These are phyloP conservation scores for Vanrija humicola DNA, from an alignment of 1,284 basidiomycete species.

Conservation along the genomic window DNA sequence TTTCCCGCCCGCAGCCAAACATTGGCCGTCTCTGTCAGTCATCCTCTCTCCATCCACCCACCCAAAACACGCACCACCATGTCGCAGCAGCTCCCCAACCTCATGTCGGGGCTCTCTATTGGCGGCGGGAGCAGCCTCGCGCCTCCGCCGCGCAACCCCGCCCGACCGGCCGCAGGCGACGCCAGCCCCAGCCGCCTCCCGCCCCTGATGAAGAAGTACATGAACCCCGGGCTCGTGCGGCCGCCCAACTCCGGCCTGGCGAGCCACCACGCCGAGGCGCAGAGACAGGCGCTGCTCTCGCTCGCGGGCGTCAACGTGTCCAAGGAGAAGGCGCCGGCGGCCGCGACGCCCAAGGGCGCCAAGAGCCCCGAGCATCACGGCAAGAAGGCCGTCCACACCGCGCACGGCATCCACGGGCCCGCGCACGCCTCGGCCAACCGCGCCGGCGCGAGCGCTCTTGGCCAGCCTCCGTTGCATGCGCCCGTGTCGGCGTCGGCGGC, in stretches of 20 bases:
- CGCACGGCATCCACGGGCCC: conserved; percentile 46
- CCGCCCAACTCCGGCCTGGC: conserved; percentile 40
- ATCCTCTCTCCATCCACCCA: background rate
- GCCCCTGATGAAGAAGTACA: conserved; percentile 48
- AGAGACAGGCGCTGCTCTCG: conserved; percentile 38
- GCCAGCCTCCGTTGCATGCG: background rate
- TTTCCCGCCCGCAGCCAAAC: background rate
- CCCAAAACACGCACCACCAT: conserved; percentile 2
- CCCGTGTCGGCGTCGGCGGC: background rate
- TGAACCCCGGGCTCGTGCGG: conserved; percentile 44
- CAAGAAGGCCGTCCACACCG: conserved; percentile 16
- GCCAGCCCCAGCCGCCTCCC: conserved; percentile 34
- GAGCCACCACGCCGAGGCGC: conserved; percentile 20
- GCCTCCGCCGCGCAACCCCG: background rate
- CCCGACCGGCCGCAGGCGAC: background rate
- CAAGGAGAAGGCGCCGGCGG: background rate
- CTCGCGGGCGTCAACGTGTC: conserved; percentile 39
- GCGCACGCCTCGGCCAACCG: conserved; percentile 37
- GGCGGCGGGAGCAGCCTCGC: background rate
- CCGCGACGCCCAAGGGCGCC: too few species aligned
- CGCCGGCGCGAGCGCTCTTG: conserved; percentile 16
- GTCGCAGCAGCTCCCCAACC: conserved; percentile 8
- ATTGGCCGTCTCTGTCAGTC: background rate
- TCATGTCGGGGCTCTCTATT: conserved; percentile 13
- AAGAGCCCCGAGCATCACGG: too few species aligned